Conservation (phyloP, 441 rosid species). For the Adansonia grandidieri region DNA sequence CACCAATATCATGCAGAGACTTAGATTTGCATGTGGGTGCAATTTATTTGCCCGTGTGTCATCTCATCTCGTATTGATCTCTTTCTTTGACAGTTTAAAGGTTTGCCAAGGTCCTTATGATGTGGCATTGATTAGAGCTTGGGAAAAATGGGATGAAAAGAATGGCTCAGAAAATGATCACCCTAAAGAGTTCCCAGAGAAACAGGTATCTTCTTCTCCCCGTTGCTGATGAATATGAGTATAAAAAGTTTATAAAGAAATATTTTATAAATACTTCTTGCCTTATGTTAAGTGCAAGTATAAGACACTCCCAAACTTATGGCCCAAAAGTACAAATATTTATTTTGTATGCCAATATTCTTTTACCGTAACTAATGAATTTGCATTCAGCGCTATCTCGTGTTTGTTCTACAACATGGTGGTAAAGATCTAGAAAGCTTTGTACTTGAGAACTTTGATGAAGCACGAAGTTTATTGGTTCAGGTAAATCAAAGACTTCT, state of each 20-base stretch:
- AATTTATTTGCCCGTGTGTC: not conserved
- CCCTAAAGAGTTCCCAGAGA: constrained; percentile 75
- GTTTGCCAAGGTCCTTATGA: constrained; percentile 92
- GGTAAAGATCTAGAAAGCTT: constrained; percentile 97
- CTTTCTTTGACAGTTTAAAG: constrained; percentile 56
- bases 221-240: constrained; percentile 1
- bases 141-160: constrained; percentile 95
- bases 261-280: constrained; percentile 1
- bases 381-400: constrained; percentile 71
- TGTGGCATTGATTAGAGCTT: constrained; percentile 65
- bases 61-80: not conserved
- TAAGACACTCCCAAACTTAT: not conserved
- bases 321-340: not conserved
- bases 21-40: not conserved
- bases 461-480: constrained; percentile 76
- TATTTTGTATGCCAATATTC: constrained; percentile 15
- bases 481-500: constrained; percentile 54
- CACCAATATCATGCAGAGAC: not conserved
- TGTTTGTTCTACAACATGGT: constrained; percentile 90
- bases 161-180: constrained; percentile 90
- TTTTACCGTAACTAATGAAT: constrained; percentile 27
- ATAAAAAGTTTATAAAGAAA: not conserved
- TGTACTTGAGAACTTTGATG: constrained; percentile 75
- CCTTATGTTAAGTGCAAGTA: constrained; percentile 18
- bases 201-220: constrained; percentile 61